These are phyloP conservation scores for Emiliania huxleyi DNA, from an alignment of 78 protist genomes.

Conservation along the genomic window DNA sequence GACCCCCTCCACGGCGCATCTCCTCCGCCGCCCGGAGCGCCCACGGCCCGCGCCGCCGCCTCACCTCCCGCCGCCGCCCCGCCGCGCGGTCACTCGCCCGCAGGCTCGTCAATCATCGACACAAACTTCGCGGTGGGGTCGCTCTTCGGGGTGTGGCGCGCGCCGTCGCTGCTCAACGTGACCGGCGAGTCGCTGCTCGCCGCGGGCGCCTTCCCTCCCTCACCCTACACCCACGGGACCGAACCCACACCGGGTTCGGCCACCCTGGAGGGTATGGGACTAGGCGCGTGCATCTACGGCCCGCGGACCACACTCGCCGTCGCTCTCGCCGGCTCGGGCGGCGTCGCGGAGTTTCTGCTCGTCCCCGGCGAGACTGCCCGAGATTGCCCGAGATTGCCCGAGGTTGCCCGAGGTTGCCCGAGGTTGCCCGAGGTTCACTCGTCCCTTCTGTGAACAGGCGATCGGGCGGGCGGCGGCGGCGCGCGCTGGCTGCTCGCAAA, in stretches of 20 bases:
- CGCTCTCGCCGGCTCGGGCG: background rate
- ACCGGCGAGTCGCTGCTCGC: background rate
- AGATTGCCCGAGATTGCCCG: no score
- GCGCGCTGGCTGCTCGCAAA: background rate
- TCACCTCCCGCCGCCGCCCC: no score
- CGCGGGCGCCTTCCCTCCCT: background rate
- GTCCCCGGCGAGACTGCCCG: background rate
- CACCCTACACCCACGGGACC: no score
- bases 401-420: no score
- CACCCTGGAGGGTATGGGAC: constrained; percentile 13
- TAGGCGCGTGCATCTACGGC: constrained; percentile 16
- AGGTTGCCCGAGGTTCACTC: no score
- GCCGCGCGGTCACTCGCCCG: no score
- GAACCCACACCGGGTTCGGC: no score
- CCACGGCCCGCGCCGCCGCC: background rate
- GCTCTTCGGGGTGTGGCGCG: constrained; percentile 33
- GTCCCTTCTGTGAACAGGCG: no score
- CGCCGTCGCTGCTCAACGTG: background rate
- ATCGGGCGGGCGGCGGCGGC: background rate
- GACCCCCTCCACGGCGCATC: constrained; percentile 18
- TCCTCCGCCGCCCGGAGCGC: no score
- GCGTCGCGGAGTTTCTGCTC: constrained; percentile 13
- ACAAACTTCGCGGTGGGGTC: constrained; percentile 38
- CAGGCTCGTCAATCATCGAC: constrained; percentile 17
- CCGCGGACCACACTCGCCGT: constrained; percentile 23